A percentile compares a stretch with the other conserved stretches of the same genome.
These are phyloP conservation scores for Penicillium salamii DNA, from an alignment of 495 filamentous ascomycete genomes.

Conservation along the genomic window DNA sequence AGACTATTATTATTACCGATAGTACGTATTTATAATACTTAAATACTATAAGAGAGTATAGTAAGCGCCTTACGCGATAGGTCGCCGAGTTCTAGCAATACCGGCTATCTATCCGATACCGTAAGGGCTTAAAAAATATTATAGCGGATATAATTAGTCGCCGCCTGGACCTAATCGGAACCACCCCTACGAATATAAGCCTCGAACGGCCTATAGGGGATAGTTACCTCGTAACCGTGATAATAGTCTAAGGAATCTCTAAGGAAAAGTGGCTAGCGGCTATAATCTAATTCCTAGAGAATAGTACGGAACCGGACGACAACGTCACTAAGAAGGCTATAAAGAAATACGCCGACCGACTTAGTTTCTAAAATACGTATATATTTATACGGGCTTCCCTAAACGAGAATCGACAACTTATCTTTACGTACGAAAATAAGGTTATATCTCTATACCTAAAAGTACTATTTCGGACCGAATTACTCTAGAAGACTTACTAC, in stretches of 20 bases:
- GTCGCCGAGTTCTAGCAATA: not conserved
- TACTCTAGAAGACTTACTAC: not conserved
- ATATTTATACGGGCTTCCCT: not conserved
- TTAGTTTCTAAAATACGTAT: not conserved
- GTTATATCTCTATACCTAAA: not conserved
- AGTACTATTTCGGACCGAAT: not conserved
- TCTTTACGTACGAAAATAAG: conserved; percentile 1
- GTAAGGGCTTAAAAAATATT: not conserved
- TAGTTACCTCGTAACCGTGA: not conserved
- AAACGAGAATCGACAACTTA: not conserved
- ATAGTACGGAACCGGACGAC: not conserved
- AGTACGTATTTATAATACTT: not conserved
- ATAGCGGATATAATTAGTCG: not conserved
- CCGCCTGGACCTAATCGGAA: not conserved
- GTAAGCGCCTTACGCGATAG: not conserved
- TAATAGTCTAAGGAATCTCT: not conserved
- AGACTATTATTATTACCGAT: not conserved
- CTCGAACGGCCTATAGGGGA: no score
- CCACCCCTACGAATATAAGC: no score
- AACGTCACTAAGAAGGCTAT: not conserved
- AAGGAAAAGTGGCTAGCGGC: not conserved
- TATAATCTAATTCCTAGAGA: not conserved
- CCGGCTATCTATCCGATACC: not conserved
- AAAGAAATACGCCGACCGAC: not conserved
- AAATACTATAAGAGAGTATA: not conserved